Evolutionary conservation across 345 rosid species (phyloP), one percentile per base, ranked within the genome.

Genomic region (Anacardium occidentale): DNA sequence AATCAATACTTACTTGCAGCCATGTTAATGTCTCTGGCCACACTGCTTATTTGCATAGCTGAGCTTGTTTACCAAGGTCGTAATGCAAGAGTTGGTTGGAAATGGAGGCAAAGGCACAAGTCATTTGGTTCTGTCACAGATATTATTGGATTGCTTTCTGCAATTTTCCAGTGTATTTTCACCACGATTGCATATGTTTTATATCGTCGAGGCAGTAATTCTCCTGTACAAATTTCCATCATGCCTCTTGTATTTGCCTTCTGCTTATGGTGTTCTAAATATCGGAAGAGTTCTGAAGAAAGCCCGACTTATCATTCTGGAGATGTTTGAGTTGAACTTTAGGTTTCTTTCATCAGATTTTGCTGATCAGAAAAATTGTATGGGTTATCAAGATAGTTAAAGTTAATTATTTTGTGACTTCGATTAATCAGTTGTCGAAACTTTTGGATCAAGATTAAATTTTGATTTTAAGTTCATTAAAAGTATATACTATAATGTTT

Each of bases 1-100:
- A 48, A 70, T 29, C 44, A 50, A 1, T 64, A 37, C 29, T 66
- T 42, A 17, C 37, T 70, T 15, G 6, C 55, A 21, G 52, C 21
- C 29, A 69, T 70, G 71, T 64, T 71, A 21, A 32, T 70, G 20
- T 64, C 79, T 45, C 56, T 69, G 1, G 13, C 48, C 11, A 54
- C 50, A 12, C 15, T 62, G 50, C 7, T 55, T 10, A 17, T 69
- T 29, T 63, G 65, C 57, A 47, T 75, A 10, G 10, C 13, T 20
- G 70, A 63, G 52, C 66, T 69, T 21, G 64, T 69, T 21, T 55
- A 56, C 45, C 18, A 45, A 4, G 64, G 65, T 5, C 13, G 17
- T 20, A 47, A 64, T 45, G 65, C 2, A 56, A 56, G 57, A 14
- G 71, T 73, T 18, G 5, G 4, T 15, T 73, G 64, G 70, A 24